Percentiles rank a stretch among this genome's conserved stretches.
Evolutionary conservation across 192 early-diverging fungal genomes (phyloP).

Genomic region (Diversispora eburnea): DNA sequence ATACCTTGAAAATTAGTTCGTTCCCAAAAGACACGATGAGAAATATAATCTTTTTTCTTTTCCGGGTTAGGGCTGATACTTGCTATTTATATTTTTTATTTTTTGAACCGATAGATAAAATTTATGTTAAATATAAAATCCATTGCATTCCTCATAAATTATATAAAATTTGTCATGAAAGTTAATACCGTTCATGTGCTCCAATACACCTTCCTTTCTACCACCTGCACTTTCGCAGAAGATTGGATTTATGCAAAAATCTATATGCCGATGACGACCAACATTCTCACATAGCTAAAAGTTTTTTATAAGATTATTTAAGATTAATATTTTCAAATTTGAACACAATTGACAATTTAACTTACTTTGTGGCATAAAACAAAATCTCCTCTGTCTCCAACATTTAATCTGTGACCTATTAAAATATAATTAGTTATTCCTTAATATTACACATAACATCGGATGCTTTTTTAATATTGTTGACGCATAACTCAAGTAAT

Average conservation of each 20-base stretch:
- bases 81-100: slow-evolving; percentile 7
- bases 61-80: slow-evolving; percentile 32
- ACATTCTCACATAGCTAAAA: slow-evolving; percentile 18
- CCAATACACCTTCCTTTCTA: slow-evolving; percentile 20
- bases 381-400: slow-evolving; percentile 33
- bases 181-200: slow-evolving; percentile 18
- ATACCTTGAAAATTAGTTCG: slow-evolving; percentile 37
- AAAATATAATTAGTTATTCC: background rate
- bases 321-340: background rate
- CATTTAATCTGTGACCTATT: slow-evolving; percentile 31
- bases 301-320: background rate
- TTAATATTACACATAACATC: no score
- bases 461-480: no score
- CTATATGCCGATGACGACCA: slow-evolving; percentile 37
- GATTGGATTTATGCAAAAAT: slow-evolving; percentile 31
- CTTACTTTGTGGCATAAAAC: slow-evolving; percentile 41
- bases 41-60: slow-evolving; percentile 25
- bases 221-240: slow-evolving; percentile 13
- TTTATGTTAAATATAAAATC: no score
- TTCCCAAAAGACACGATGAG: slow-evolving; percentile 37
- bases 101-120: no score
- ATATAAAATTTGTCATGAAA: background rate
- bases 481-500: no score
- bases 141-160: no score
- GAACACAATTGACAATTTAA: background rate